These are phyloP conservation scores for Podospora sp. DNA, from an alignment of 495 filamentous ascomycete genomes.

Conservation along the genomic window DNA sequence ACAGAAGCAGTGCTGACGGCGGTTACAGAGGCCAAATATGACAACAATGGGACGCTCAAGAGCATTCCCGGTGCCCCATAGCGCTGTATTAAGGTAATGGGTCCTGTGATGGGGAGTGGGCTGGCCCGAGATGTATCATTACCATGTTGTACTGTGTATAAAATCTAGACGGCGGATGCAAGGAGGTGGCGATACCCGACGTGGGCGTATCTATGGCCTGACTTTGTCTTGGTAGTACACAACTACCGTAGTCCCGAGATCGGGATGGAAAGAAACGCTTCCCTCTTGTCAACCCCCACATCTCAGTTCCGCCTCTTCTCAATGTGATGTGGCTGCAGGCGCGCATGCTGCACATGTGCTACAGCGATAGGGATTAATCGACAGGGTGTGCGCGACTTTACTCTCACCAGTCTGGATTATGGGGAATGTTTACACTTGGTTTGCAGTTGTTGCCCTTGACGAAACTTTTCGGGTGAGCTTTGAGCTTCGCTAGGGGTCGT, in stretches of 20 bases:
- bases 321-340: slow-evolving; percentile 1
- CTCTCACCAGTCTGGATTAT: too few species aligned
- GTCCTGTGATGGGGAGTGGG: too few species aligned
- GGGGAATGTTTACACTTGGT: neutral
- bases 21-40: slow-evolving; percentile 77
- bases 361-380: slow-evolving; percentile 11
- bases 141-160: neutral
- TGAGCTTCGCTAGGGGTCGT: neutral
- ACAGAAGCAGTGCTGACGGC: slow-evolving; percentile 14
- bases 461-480: neutral
- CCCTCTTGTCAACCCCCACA: neutral
- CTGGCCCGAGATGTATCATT: slow-evolving; percentile 1
- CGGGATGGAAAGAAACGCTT: neutral
- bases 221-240: neutral
- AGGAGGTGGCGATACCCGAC: neutral
- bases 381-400: slow-evolving; percentile 5
- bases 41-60: slow-evolving; percentile 68
- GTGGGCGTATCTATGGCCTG: neutral
- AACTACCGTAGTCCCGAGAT: neutral
- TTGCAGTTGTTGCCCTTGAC: neutral
- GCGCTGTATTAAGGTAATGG: neutral
- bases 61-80: slow-evolving; percentile 17
- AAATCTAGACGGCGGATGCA: neutral
- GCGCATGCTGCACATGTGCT: slow-evolving; percentile 1
- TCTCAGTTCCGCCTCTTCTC: neutral